Conservation (phyloP, 805 yeast genomes). For the Candida insectorum region DNA sequence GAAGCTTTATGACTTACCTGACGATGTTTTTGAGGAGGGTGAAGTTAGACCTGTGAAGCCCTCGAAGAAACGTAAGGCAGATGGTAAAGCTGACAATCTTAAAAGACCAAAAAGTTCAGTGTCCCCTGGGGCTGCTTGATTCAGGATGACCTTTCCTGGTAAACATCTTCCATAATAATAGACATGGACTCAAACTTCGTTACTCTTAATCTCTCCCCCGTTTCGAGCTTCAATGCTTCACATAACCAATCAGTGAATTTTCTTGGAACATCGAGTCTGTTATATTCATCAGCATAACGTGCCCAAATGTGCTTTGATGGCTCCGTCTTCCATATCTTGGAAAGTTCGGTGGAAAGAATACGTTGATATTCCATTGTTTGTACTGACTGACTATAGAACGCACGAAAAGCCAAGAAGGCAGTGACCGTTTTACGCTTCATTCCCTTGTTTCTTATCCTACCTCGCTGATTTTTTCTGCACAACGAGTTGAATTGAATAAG, state of each 20-base stretch:
- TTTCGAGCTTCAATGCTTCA: slow-evolving; percentile 5
- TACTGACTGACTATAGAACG: slow-evolving; percentile 24
- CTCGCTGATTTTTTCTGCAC: slow-evolving; percentile 4
- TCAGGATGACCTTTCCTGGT: background rate
- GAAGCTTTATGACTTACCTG: slow-evolving; percentile 73
- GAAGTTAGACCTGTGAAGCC: slow-evolving; percentile 70
- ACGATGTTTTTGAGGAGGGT: slow-evolving; percentile 72
- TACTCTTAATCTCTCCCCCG: background rate
- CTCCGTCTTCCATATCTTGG: slow-evolving; percentile 25
- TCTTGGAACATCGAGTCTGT: slow-evolving; percentile 6
- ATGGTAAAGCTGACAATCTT: slow-evolving; percentile 10
- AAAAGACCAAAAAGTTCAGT: slow-evolving; percentile 23
- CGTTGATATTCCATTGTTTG: slow-evolving; percentile 18
- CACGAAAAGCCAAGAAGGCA: slow-evolving; percentile 29
- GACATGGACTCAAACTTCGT: slow-evolving; percentile 1
- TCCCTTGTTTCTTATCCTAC: no score
- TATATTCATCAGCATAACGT: slow-evolving; percentile 28
- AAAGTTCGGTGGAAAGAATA: slow-evolving; percentile 19
- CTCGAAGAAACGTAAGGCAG: slow-evolving; percentile 33
- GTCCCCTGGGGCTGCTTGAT: no score
- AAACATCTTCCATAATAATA: slow-evolving; percentile 4
- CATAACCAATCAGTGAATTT: slow-evolving; percentile 20
- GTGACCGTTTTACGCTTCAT: slow-evolving; percentile 17
- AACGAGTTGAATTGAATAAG: slow-evolving; percentile 4
- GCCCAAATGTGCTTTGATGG: slow-evolving; percentile 24